Percentiles rank a stretch among this genome's conserved stretches.
phyloP scores from a whole-genome alignment of 495 filamentous ascomycete genomes.

The Hypoxylon perforatum region DNA sequence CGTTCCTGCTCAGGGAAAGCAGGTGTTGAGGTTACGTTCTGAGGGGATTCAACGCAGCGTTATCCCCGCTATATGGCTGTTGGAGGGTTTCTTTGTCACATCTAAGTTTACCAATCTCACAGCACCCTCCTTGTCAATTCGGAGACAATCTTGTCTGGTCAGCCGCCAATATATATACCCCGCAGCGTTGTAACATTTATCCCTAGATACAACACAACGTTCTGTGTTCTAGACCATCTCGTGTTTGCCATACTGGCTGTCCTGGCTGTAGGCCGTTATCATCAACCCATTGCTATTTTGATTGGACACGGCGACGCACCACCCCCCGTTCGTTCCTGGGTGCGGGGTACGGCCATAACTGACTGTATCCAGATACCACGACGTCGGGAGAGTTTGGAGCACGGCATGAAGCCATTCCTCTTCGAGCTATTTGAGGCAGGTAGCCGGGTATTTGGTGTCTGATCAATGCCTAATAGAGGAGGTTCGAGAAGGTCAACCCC shows the following conservation, averaged over 20 bases:
- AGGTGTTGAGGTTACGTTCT: neutral
- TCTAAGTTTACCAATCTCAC: neutral
- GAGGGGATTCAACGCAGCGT: neutral
- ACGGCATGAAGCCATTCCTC: conserved; percentile 17
- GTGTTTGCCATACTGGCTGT: conserved; percentile 9
- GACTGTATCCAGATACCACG: conserved; percentile 21
- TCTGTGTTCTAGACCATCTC: conserved; percentile 15
- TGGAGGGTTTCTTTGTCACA: conserved; percentile 27
- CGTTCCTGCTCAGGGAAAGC: neutral
- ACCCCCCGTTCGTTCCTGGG: conserved; percentile 27
- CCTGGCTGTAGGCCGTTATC: conserved; percentile 27
- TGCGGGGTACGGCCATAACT: conserved; percentile 37
- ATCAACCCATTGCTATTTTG: conserved; percentile 12
- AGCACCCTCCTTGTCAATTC: conserved; percentile 1
- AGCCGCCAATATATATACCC: conserved; percentile 20
- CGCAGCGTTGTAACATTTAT: conserved; percentile 36
- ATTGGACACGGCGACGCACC: conserved; percentile 30
- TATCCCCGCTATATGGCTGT: conserved; percentile 6
- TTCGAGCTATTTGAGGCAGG: neutral
- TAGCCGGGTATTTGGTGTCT: conserved; percentile 1
- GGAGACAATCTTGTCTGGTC: neutral
- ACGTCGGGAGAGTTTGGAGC: conserved; percentile 27
- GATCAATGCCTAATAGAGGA: conserved; percentile 27
- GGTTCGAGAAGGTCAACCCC: conserved; percentile 18
- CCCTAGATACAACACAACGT: conserved; percentile 25